Base-by-base conservation (phyloP, 768 basidiomycete species). In the Rhizopogon vesiculosus region DNA sequence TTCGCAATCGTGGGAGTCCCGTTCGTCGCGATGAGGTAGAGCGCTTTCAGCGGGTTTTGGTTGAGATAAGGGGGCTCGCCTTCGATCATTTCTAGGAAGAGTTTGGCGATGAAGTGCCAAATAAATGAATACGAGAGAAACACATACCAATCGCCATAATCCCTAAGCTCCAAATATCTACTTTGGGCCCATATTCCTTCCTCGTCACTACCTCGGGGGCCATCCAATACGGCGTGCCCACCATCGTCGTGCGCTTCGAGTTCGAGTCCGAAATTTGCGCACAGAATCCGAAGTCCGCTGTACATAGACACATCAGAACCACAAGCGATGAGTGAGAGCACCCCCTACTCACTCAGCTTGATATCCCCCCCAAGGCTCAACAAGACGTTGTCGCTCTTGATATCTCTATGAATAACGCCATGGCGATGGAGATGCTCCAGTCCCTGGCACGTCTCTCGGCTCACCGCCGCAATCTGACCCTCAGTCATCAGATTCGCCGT, bases 211-310 rank as follows among this genome's bases (percentile, higher is more conserved):
- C 95, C 69, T 98, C 95, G 0, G 95, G 95, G 0, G 95, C 95
- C 95, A 98, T 97, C 95, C 95, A 98, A 69, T 98, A 98, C 1
- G 95, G 95, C 1, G 95, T 97, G 2, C 95, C 95, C 49, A 98
- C 94, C 95, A 98, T 98, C 38, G 95, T 97, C 38, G 94, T 96
- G 28, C 95, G 86, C 74, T 97, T 97, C 3, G 93, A 85, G 60
- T 89, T 85, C 8, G 85, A 80, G 62, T 93, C 91, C 19, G 93
- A 93, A 54, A 97, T 91, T 72, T 97, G 94, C 3, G 95, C 95
- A 60, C 94, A 97, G 78, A 97, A 98, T n/a, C 95, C 95, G 72
- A 98, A 97, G 73, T 97, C 95, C 66, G 94, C 94, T 96, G 67
- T 45, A 60, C 29, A 57, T 58, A 57, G 8, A 50, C 25, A 53